Conservation (phyloP, 208 protist species). For the Crithidia bombi region DNA sequence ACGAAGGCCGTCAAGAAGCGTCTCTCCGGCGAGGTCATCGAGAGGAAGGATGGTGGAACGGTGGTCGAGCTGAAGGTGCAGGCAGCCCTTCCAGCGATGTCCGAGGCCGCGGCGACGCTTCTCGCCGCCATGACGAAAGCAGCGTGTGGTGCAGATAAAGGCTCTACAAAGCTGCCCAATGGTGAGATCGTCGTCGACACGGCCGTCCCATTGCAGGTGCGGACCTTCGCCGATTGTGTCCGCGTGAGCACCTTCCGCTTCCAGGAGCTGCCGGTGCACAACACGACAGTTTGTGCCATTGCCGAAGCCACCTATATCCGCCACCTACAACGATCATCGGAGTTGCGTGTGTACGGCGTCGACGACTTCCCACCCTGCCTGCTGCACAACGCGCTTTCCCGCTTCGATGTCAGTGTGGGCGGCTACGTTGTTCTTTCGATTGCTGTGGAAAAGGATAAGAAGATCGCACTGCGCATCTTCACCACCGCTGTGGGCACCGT, state of each 20-base stretch:
- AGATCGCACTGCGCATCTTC: conserved; percentile 56
- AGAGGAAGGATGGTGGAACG: conserved; percentile 21
- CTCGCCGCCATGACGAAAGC: conserved; percentile 75
- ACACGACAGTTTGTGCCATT: conserved; percentile 58
- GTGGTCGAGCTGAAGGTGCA: conserved; percentile 53
- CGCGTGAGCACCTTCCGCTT: conserved; percentile 63
- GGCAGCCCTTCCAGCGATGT: conserved; percentile 32
- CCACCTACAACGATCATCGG: conserved; percentile 69
- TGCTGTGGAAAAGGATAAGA: conserved; percentile 29
- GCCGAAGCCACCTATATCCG: conserved; percentile 85
- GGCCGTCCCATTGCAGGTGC: conserved; percentile 44
- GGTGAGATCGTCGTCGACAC: conserved; percentile 74
- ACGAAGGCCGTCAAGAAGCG: conserved; percentile 67
- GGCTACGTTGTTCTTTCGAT: conserved; percentile 86
- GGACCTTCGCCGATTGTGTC: conserved; percentile 66
- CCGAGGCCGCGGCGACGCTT: conserved; percentile 49
- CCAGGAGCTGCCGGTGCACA: conserved; percentile 69
- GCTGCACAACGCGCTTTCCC: conserved; percentile 33
- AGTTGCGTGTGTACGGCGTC: conserved; percentile 52
- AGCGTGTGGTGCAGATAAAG: conserved; percentile 76
- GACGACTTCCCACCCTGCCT: conserved; percentile 76
- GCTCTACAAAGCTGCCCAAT: conserved; percentile 57
- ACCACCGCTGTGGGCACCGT: conserved; percentile 59
- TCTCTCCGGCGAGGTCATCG: conserved; percentile 44
- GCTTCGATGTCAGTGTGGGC: conserved; percentile 75